Evolutionary conservation across 2,329 filamentous ascomycete genomes (phyloP).

Genomic region (Aspergillus alliaceus): DNA sequence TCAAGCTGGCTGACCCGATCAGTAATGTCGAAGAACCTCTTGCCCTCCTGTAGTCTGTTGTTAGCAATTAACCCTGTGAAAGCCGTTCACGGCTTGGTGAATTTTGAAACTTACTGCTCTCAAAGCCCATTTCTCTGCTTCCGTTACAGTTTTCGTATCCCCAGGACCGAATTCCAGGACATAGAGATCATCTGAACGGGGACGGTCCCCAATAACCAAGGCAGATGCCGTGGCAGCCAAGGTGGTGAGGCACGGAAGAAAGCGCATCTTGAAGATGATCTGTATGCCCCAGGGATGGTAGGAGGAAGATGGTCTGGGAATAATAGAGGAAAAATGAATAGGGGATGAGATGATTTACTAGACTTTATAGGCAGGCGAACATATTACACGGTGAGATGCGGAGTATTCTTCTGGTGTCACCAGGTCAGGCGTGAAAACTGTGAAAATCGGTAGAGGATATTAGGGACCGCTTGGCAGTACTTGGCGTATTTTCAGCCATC

Average conservation of each 20-base stretch:
- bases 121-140: constrained; percentile 5
- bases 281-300: too few species aligned
- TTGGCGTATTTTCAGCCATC: background rate
- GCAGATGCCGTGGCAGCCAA: background rate
- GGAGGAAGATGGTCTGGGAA: too few species aligned
- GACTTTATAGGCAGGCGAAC: background rate
- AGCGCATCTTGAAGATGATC: background rate
- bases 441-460: too few species aligned
- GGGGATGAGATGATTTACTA: background rate
- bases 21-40: constrained; percentile 3
- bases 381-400: background rate
- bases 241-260: background rate
- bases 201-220: background rate
- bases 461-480: background rate
- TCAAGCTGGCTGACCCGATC: background rate
- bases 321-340: background rate
- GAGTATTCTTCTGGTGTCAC: background rate
- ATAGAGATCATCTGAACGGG: background rate
- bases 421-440: background rate
- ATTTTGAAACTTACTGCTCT: constrained; percentile 1
- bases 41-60: background rate
- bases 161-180: background rate
- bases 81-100: too few species aligned
- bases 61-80: too few species aligned
- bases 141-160: background rate